Percentiles rank a stretch among this genome's conserved stretches.
phyloP scores from a whole-genome alignment of 1,284 basidiomycete genomes.

The Ganoderma lucidum region DNA sequence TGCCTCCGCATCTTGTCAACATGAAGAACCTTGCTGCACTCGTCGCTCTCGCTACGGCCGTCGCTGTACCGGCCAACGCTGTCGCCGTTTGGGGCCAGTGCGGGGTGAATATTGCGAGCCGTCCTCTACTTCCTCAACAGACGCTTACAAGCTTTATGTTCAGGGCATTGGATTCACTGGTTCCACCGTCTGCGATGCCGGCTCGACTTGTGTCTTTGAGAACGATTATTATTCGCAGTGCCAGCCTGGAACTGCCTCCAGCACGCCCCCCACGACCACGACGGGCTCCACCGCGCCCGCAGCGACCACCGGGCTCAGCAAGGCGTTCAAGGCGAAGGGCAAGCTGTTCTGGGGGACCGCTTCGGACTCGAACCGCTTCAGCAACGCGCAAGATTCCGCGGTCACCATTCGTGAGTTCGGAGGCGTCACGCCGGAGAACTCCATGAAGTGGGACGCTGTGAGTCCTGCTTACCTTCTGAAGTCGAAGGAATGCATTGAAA shows the following conservation, averaged over 20 bases:
- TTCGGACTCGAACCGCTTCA: conserved; percentile 40
- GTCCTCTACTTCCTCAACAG: not conserved
- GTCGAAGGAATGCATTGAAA: not conserved
- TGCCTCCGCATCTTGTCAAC: conserved; percentile 1
- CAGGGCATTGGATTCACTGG: conserved; percentile 36
- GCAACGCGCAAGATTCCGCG: conserved; percentile 38
- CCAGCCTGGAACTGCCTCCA: conserved; percentile 30
- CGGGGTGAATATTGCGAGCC: conserved; percentile 11
- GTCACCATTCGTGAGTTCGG: conserved; percentile 45
- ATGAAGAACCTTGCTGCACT: conserved; percentile 40
- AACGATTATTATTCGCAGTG: conserved; percentile 40
- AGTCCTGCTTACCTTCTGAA: conserved; percentile 14
- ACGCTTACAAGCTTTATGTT: not conserved
- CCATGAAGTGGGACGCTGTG: conserved; percentile 49
- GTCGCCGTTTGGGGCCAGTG: conserved; percentile 40
- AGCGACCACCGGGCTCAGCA: conserved; percentile 34
- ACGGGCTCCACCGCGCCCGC: conserved; percentile 15
- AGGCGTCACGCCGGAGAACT: conserved; percentile 47
- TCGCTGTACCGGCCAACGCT: conserved; percentile 35
- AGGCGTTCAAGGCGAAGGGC: conserved; percentile 37
- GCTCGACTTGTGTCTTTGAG: conserved; percentile 28
- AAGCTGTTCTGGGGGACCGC: conserved; percentile 41
- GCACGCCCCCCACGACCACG: conserved; percentile 22
- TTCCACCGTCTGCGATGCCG: conserved; percentile 35
- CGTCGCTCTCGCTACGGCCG: conserved; percentile 36